Base-by-base conservation (phyloP, 352 stramenopile species). In the Blastocystis sp. region DNA sequence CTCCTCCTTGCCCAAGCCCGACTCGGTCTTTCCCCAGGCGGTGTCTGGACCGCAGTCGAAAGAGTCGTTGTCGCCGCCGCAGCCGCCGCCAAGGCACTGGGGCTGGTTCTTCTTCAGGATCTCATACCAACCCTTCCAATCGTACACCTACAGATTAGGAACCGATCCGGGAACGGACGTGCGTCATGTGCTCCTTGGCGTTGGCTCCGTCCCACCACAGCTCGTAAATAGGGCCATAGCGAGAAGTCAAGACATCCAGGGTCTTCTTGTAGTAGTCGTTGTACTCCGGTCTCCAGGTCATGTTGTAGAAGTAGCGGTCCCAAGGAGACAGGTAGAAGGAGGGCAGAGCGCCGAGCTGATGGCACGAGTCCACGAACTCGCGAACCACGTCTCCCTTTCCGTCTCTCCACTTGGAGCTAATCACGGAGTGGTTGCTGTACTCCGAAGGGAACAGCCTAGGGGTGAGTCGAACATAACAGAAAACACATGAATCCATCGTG, bases 281-380 rank as follows among this genome's bases (percentile, higher is more conserved):
- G 50, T 89, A 89, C 60, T 89, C 79, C 31, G 79, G 79, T 71
- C 51, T 89, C 79, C 79, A 89, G 24, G 79, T 89, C 79, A 89
- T 89, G 60, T 89, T 89, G 51, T 89, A 89, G 67, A 89, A 89
- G 67, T 60, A 80, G 21, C 79, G 79, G 33, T 89, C 79, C 79
- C 79, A 89, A n/a, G 79, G 79, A 63, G 79, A 89, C 1, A 89
- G 60, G 51, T 89, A 89, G 60, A 89, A 79, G 24, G 79, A 89
- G 4, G 79, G 59, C 35, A 78, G 33, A 13, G 67, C 60, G 37
- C 79, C 79, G 4, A 89, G 59, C 31, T 33, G 21, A 12, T 62
- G 63, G 33, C 79, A 89, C 2, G 79, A 89, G 21, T 89, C 29
- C 6, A 89, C 79, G 31, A 89, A 89, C 21, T 89, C 79, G n/a